Conservation (phyloP, 345 rosid genomes). For the Balakata baccata region DNA sequence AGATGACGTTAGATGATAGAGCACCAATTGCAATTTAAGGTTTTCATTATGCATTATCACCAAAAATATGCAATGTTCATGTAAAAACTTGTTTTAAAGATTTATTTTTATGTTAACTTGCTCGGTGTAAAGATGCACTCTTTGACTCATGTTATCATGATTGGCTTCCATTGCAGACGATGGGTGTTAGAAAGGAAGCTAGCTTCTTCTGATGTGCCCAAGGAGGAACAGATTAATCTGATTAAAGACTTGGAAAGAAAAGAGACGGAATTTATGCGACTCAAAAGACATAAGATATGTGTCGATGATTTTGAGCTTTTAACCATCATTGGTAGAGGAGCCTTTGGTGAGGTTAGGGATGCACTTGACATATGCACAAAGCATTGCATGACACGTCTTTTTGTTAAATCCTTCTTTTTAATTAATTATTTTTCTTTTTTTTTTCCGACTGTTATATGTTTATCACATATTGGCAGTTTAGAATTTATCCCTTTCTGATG, state of each 20-base stretch:
- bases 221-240: constrained; percentile 80
- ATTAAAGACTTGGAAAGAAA: constrained; percentile 90
- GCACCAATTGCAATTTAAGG: background rate
- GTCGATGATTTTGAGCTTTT: constrained; percentile 92
- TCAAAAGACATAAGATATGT: constrained; percentile 85
- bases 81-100: constrained; percentile 1
- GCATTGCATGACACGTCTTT: constrained; percentile 5
- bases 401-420: background rate
- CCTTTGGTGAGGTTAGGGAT: constrained; percentile 85
- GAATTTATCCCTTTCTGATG: constrained; percentile 11
- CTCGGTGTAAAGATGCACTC: constrained; percentile 11
- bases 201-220: constrained; percentile 86
- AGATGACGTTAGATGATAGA: constrained; percentile 15
- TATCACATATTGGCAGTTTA: constrained; percentile 6
- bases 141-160: constrained; percentile 12
- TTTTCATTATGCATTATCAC: constrained; percentile 11
- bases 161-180: constrained; percentile 53
- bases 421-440: background rate
- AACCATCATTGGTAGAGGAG: constrained; percentile 90
- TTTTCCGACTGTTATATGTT: constrained; percentile 5
- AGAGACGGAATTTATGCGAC: constrained; percentile 94
- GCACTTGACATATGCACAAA: constrained; percentile 5
- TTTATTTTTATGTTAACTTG: constrained; percentile 4
- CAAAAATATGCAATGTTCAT: background rate
- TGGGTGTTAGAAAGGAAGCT: constrained; percentile 88